A percentile compares a stretch with the other conserved stretches of the same genome.
Conservation (phyloP, 768 basidiomycete genomes). For the Mycena rosella region DNA sequence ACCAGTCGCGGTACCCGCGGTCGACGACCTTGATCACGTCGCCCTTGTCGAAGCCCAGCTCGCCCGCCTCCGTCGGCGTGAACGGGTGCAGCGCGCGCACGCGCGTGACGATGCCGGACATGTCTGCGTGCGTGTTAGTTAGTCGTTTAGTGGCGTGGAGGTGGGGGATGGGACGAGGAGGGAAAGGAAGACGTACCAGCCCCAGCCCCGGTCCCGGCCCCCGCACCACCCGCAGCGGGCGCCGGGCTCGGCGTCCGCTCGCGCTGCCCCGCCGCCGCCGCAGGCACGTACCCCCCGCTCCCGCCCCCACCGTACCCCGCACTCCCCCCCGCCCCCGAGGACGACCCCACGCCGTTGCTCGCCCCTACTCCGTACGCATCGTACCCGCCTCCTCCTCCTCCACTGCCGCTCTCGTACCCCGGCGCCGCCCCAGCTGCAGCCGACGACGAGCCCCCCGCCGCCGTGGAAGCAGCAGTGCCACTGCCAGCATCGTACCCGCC, state of each 20-base stretch:
- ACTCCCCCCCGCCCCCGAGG: too few species aligned
- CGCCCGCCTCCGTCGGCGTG: slow-evolving; percentile 87
- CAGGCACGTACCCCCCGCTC: slow-evolving; percentile 34
- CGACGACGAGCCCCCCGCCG: too few species aligned
- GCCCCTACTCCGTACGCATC: too few species aligned
- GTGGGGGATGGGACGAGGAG: neutral
- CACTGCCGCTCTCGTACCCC: too few species aligned
- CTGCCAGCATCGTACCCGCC: neutral
- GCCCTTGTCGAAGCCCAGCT: slow-evolving; percentile 91
- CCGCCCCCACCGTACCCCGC: too few species aligned
- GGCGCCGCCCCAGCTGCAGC: too few species aligned
- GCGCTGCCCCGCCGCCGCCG: slow-evolving; percentile 27
- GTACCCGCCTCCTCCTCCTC: too few species aligned
- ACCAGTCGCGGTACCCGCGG: slow-evolving; percentile 96
- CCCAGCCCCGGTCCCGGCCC: too few species aligned
- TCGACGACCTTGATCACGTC: slow-evolving; percentile 92
- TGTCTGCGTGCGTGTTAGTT: neutral
- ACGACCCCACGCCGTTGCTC: too few species aligned
- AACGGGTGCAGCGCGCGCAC: slow-evolving; percentile 93
- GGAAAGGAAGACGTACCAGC: neutral
- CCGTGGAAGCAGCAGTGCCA: too few species aligned
- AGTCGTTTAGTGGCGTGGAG: neutral
- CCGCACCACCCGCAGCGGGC: too few species aligned
- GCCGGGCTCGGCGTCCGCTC: slow-evolving; percentile 36
- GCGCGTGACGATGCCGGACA: slow-evolving; percentile 74